phyloP scores from a whole-genome alignment of 179 eudicot genomes.

The Silene coronaria region DNA sequence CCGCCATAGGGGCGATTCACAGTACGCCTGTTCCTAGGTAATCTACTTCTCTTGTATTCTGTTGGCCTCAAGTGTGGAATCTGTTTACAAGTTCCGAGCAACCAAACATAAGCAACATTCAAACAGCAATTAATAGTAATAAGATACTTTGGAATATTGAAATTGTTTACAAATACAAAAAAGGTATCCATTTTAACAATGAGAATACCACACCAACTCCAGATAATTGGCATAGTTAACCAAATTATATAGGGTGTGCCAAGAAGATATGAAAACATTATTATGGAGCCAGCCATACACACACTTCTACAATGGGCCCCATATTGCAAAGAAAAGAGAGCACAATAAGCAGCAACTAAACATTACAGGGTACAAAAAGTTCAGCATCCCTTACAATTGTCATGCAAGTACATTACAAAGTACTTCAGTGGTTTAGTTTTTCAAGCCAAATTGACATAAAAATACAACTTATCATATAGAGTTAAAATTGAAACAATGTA shows the following conservation, averaged over 20 bases:
- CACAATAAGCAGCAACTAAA: background rate
- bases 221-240: background rate
- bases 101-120: background rate
- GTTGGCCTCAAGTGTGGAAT: slow-evolving; percentile 94
- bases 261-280: background rate
- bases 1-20: slow-evolving; percentile 97
- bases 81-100: slow-evolving; percentile 25
- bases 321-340: background rate
- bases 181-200: background rate
- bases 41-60: slow-evolving; percentile 77
- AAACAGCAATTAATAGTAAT: background rate
- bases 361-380: too few species aligned
- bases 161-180: too few species aligned
- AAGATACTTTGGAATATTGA: too few species aligned
- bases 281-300: background rate
- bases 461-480: background rate
- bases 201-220: background rate
- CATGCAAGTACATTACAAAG: too few species aligned
- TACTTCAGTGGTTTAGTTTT: background rate
- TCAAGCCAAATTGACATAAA: background rate
- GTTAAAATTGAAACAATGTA: background rate
- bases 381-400: too few species aligned
- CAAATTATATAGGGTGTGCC: background rate
- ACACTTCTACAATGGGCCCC: background rate
- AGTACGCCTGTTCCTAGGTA: slow-evolving; percentile 82